Conservation (phyloP, 2,329 filamentous ascomycete genomes). For the Bertia moriformis region DNA sequence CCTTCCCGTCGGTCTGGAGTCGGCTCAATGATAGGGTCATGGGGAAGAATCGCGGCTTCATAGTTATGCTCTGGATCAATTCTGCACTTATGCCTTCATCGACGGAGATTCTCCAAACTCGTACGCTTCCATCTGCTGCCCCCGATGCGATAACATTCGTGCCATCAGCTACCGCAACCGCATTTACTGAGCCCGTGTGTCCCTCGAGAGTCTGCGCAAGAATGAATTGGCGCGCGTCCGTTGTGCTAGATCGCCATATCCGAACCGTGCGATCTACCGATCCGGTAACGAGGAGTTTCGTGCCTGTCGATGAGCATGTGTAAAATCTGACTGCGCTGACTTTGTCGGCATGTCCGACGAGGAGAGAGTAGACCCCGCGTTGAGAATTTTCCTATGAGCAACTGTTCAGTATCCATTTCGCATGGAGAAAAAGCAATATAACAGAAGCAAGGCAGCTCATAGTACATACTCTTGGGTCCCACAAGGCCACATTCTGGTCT, state of each 20-base stretch:
- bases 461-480: constrained; percentile 59
- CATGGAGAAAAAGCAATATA: too few species aligned
- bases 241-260: background rate
- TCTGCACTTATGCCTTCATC: constrained; percentile 9
- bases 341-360: constrained; percentile 1
- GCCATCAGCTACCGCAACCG: background rate
- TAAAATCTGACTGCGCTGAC: constrained; percentile 1
- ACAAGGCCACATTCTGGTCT: constrained; percentile 76
- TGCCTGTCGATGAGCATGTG: background rate
- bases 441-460: too few species aligned
- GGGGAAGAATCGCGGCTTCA: constrained; percentile 70
- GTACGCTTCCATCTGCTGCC: constrained; percentile 61
- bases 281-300: background rate
- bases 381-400: background rate
- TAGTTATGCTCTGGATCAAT: constrained; percentile 55
- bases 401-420: background rate
- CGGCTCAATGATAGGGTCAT: constrained; percentile 56
- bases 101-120: constrained; percentile 51
- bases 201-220: constrained; percentile 1
- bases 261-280: background rate
- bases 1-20: constrained; percentile 32
- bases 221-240: constrained; percentile 1
- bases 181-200: constrained; percentile 4
- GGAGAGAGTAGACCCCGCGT: background rate
- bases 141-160: constrained; percentile 51